Evolutionary conservation across 768 basidiomycete genomes (phyloP), one percentile per base, ranked within the genome.

Genomic region (Leccinum aurantiacum): DNA sequence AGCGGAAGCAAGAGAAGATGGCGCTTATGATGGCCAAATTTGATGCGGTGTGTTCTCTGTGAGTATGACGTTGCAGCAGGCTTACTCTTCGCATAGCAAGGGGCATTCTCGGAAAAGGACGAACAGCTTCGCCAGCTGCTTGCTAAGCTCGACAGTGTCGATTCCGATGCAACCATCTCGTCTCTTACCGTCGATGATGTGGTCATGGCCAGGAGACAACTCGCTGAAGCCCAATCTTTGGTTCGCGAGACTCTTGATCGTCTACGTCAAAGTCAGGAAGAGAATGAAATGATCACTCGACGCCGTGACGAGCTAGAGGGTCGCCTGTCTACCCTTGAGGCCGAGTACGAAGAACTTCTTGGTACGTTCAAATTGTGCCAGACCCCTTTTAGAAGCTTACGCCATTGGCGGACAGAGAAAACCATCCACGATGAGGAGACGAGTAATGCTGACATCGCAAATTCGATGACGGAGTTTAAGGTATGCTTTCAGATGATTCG

Each of bases 1-100:
- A 93, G 81, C 87, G 91, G 74, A 98, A 98, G 76, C 94, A 96
- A 70, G 96, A 98, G 80, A 98, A 98, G 83, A 93, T 99, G 91
- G 95, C 93, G 9, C 80, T 95, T 65, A 97, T 99, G 93, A 98
- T 99, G 96, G 93, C 96, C 60, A 95, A 96, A 75, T 96, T 99
- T 66, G 95, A 98, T 76, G 84, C 90, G 62, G 96, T 96, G 65
- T 69, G 90, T 78, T 59, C 56, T 19, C 2, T 56, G 49, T 54
- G 56, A 59, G 15, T 51, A 33, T 41, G 3, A 17, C 15, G 17
- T 54, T 19, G n/a, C 38, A n/a, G 10, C 27, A 11, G 10, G 49
- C 63, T 64, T 49, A 66, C 53, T 62, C 17, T 44, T 22, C 11
- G 15, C 54, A 25, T 65, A 92, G 91, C 91, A 94, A 79, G 93